Conservation (phyloP, 371 early-diverging fungal genomes). For the Circinella minor region DNA sequence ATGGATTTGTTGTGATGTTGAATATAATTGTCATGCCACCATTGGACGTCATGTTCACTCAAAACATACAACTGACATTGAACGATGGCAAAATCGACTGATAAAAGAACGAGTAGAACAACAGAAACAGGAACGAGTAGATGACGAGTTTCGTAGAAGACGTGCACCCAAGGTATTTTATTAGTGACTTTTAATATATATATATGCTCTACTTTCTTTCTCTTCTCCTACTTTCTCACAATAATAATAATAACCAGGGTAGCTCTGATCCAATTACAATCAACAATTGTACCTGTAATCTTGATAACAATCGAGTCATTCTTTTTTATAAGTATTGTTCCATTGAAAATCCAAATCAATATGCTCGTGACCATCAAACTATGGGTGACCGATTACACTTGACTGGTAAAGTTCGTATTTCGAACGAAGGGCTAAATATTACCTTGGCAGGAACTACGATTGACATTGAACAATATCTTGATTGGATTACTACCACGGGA, state of each 20-base stretch:
- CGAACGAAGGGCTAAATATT: slow-evolving; percentile 69
- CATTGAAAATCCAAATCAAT: slow-evolving; percentile 43
- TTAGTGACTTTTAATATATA: neutral
- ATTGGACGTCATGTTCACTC: slow-evolving; percentile 21
- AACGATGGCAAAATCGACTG: slow-evolving; percentile 14
- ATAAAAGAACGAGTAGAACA: slow-evolving; percentile 5
- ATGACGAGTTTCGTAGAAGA: slow-evolving; percentile 4
- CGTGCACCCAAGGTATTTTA: slow-evolving; percentile 19
- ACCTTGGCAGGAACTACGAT: slow-evolving; percentile 61
- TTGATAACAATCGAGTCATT: slow-evolving; percentile 48
- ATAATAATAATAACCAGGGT: slow-evolving; percentile 18
- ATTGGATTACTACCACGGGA: slow-evolving; percentile 34
- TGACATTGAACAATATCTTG: slow-evolving; percentile 54
- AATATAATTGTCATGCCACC: slow-evolving; percentile 12
- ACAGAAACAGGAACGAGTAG: neutral
- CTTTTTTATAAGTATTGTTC: slow-evolving; percentile 63
- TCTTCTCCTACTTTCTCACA: too few relatives aligned
- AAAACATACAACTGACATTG: slow-evolving; percentile 15
- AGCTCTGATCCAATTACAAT: slow-evolving; percentile 46
- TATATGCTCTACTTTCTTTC: neutral
- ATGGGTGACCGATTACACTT: slow-evolving; percentile 40
- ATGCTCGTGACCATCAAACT: slow-evolving; percentile 49
- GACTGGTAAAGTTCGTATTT: slow-evolving; percentile 70
- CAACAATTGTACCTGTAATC: slow-evolving; percentile 36
- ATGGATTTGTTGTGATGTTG: slow-evolving; percentile 23